Base-by-base conservation (phyloP, 164 flowering plant genomes). In the Akebia trifoliata region DNA sequence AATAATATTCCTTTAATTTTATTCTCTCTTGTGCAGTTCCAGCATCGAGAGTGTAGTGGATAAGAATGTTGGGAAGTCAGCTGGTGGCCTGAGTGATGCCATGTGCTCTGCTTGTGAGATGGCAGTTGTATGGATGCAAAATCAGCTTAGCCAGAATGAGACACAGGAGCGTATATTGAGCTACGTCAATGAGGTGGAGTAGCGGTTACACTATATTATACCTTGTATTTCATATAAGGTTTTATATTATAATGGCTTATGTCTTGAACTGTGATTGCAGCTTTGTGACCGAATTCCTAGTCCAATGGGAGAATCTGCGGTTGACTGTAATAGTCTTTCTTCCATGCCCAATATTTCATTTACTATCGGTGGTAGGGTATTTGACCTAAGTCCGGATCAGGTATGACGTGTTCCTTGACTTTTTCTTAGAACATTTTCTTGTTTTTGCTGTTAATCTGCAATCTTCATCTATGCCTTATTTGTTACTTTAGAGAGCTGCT, bases 121-220 rank as follows among this genome's bases (percentile, higher is more conserved):
- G 92, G 76, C 85, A 48, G 96, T 86, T 20, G 81, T 91, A 1
- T 91, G 97, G 97, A 83, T 88, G 73, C 83, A 76, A 63, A 86
- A 80, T 66, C 81, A 86, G 56, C 69, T 91, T 26, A 77, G 57
- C 57, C 67, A 54, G 61, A 84, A 88, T 49, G 40, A 77, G 54
- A 78, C 94, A 18, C 69, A 76, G 64, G 87, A 82, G 2, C 75
- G 60, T 32, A 81, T 87, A 43, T 44, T 90, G 68, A 53, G 74
- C 69, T 90, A 90, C 54, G 72, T 76, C 39, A 85, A 82, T 64
- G 52, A 84, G 85, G 97, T 85, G 46, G 66, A 34, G 12, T 59
- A 49, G 1, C 25, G 17, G 25, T 29, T 11, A 15, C 24, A 15
- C 22, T 32, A 8, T 47, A 25, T 29, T 6, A 31, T 14, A 29